phyloP scores from a whole-genome alignment of 2,329 filamentous ascomycete genomes.

The Aspergillus fischeri region DNA sequence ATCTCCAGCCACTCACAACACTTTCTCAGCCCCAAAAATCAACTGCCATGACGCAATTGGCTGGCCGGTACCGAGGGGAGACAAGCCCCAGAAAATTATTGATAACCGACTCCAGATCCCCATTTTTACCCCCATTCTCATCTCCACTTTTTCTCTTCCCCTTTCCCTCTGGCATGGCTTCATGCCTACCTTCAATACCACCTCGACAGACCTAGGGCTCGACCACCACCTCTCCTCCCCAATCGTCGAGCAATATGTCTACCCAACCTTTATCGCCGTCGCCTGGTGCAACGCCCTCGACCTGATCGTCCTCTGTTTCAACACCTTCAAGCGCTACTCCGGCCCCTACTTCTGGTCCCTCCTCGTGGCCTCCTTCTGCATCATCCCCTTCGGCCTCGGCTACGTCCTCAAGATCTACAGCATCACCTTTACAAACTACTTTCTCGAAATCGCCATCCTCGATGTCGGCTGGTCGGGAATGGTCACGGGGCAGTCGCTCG shows the following conservation, averaged over 20 bases:
- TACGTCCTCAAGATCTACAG: constrained; percentile 44
- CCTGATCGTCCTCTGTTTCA: constrained; percentile 44
- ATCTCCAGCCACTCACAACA: not conserved
- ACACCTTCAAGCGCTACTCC: constrained; percentile 43
- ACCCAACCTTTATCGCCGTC: constrained; percentile 38
- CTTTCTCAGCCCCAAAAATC: not conserved
- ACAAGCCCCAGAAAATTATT: not conserved
- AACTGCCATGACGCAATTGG: constrained; percentile 5
- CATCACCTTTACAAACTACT: constrained; percentile 29
- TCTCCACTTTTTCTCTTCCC: not conserved
- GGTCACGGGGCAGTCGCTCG: constrained; percentile 47
- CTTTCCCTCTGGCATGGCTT: not conserved
- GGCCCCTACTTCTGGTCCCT: constrained; percentile 50
- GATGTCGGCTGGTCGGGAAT: constrained; percentile 43
- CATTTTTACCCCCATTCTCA: not conserved
- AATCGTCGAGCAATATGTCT: constrained; percentile 25
- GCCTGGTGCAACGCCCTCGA: constrained; percentile 48
- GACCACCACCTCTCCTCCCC: constrained; percentile 1
- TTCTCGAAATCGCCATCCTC: constrained; percentile 36
- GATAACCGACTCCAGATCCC: not conserved
- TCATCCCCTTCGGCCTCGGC: constrained; percentile 43
- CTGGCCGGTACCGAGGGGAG: not conserved
- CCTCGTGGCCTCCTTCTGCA: constrained; percentile 39
- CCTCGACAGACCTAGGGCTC: constrained; percentile 4
- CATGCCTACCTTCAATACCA: constrained; percentile 10